These are phyloP conservation scores for Chaetomium sp. DNA, from an alignment of 2,329 filamentous ascomycete genomes.

Conservation along the genomic window DNA sequence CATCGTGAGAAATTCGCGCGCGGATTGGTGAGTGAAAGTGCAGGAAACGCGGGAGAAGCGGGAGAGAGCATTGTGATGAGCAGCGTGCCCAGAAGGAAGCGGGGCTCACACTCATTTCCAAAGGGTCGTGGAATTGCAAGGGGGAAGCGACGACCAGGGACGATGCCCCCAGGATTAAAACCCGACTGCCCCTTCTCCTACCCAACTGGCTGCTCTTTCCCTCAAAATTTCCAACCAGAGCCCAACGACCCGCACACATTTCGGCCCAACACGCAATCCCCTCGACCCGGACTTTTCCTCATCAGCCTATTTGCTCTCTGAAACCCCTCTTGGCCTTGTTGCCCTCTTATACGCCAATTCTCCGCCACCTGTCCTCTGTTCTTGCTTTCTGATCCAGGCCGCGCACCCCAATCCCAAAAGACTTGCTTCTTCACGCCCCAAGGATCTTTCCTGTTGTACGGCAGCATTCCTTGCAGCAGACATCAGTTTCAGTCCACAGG, in stretches of 20 bases:
- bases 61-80: constrained; percentile 27
- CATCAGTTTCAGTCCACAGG: constrained; percentile 29
- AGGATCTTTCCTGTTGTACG: constrained; percentile 31
- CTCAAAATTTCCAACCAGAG: constrained; percentile 38
- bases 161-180: constrained; percentile 46
- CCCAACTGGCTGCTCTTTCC: constrained; percentile 41
- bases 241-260: constrained; percentile 38
- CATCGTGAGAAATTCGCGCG: constrained; percentile 16
- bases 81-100: constrained; percentile 25
- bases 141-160: constrained; percentile 15
- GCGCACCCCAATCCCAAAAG: not conserved
- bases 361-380: constrained; percentile 12
- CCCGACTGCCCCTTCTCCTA: constrained; percentile 50
- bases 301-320: constrained; percentile 9
- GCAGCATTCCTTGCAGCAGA: constrained; percentile 28
- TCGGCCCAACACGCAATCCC: constrained; percentile 42
- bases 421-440: constrained; percentile 23
- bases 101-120: constrained; percentile 23
- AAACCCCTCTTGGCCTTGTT: constrained; percentile 17
- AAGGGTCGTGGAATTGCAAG: not conserved
- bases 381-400: constrained; percentile 21
- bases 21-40: constrained; percentile 27
- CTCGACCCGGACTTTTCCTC: constrained; percentile 17
- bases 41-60: constrained; percentile 27
- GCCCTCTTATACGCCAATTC: constrained; percentile 26